Evolutionary conservation across 441 rosid species (phyloP).

Genomic region (Omphalea diandra): DNA sequence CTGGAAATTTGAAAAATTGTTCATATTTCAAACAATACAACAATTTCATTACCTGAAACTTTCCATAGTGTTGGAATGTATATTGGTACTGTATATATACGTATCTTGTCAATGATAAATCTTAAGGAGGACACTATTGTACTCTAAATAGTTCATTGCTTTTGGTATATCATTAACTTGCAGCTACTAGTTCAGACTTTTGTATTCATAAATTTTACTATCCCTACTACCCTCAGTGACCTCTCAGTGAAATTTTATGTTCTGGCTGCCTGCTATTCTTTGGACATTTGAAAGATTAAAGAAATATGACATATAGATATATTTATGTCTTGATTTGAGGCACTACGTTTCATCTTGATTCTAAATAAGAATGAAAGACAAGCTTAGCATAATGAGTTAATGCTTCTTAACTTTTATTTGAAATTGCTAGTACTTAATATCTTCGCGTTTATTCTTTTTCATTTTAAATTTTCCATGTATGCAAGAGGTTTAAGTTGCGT

Average conservation of each 20-base stretch:
- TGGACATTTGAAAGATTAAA: not conserved
- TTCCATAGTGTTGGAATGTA: not conserved
- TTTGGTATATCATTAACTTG: not conserved
- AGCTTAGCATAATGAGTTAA: not conserved
- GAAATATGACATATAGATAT: not conserved
- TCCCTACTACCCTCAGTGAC: not conserved
- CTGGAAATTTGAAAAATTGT: not conserved
- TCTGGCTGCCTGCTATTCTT: not conserved
- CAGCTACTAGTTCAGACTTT: not conserved
- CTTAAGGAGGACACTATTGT: not conserved
- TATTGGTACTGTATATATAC: not conserved
- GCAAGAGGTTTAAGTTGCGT: not conserved
- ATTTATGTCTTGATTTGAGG: not conserved
- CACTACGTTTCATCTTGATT: not conserved
- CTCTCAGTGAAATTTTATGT: not conserved
- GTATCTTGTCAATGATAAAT: not conserved
- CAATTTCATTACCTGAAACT: not conserved
- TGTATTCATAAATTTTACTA: not conserved
- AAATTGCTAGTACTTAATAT: not conserved
- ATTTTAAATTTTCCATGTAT: not conserved
- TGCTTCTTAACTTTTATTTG: not conserved
- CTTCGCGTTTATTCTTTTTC: not conserved
- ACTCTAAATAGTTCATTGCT: not conserved
- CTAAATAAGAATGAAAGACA: not conserved
- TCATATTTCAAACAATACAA: not conserved